These are phyloP conservation scores for Bjerkandera adusta DNA, from an alignment of 1,284 basidiomycete species.

Conservation along the genomic window DNA sequence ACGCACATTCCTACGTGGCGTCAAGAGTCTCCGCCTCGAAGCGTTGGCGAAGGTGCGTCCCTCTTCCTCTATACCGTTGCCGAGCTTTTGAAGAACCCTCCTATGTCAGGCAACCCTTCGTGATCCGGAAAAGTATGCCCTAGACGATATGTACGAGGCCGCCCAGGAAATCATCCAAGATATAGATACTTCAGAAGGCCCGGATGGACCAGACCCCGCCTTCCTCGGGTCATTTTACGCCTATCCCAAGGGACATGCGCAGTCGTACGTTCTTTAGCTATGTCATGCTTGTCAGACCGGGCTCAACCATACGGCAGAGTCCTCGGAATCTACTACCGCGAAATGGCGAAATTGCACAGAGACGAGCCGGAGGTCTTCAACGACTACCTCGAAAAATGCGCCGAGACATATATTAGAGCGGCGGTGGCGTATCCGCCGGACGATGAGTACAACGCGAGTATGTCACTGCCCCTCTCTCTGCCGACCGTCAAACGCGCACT, in stretches of 20 bases:
- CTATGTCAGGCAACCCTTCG: background rate
- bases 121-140: background rate
- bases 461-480: constrained; percentile 40
- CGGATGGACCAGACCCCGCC: background rate
- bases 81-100: constrained; percentile 1
- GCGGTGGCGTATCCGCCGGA: too few species aligned
- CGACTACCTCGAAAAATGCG: constrained; percentile 18
- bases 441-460: too few species aligned
- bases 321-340: background rate
- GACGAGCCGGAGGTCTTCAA: constrained; percentile 8
- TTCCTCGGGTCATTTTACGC: background rate
- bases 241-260: background rate
- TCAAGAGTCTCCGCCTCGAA: constrained; percentile 30
- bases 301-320: background rate
- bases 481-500: constrained; percentile 66
- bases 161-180: background rate
- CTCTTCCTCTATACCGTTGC: constrained; percentile 26
- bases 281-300: background rate
- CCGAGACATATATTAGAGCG: constrained; percentile 26
- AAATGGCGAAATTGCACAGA: background rate
- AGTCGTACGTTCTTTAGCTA: background rate
- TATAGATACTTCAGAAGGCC: background rate
- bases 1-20: constrained; percentile 29
- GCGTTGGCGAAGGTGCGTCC: constrained; percentile 31
- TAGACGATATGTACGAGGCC: background rate